These are phyloP conservation scores for Periconia sp. DNA, from an alignment of 2,329 filamentous ascomycete species.

Conservation along the genomic window DNA sequence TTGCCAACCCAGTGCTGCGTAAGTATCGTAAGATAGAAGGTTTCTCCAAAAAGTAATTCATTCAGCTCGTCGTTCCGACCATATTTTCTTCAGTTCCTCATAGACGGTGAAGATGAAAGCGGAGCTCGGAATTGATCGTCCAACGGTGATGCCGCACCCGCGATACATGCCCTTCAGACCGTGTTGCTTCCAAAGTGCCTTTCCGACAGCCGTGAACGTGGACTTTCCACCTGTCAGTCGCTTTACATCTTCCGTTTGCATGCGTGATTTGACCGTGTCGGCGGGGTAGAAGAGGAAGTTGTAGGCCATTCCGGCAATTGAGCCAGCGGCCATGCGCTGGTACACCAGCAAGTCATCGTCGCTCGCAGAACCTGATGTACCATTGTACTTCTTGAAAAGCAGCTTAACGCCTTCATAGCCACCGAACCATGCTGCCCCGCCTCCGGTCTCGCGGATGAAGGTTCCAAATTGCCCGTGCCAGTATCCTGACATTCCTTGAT, in stretches of 20 bases:
- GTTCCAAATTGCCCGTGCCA: slow-evolving; percentile 97
- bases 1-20: too few species aligned
- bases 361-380: slow-evolving; percentile 43
- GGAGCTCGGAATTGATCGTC: slow-evolving; percentile 89
- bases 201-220: slow-evolving; percentile 75
- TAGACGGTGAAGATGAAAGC: slow-evolving; percentile 98
- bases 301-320: slow-evolving; percentile 88
- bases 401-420: slow-evolving; percentile 63
- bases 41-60: neutral
- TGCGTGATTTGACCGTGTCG: slow-evolving; percentile 95
- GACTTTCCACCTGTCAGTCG: slow-evolving; percentile 59
- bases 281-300: slow-evolving; percentile 98
- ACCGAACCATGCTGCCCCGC: slow-evolving; percentile 90
- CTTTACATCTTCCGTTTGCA: slow-evolving; percentile 84
- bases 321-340: slow-evolving; percentile 88
- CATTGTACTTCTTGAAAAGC: slow-evolving; percentile 65
- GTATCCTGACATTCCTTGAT: slow-evolving; percentile 84
- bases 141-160: slow-evolving; percentile 91
- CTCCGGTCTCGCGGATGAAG: slow-evolving; percentile 90
- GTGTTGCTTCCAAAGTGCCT: slow-evolving; percentile 78
- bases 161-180: slow-evolving; percentile 87
- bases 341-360: slow-evolving; percentile 72
- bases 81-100: slow-evolving; percentile 73
- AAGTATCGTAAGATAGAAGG: too few species aligned
- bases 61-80: slow-evolving; percentile 29